A percentile compares a stretch with the other conserved stretches of the same genome.
These are phyloP conservation scores for Kodamaea lidongshanica DNA, from an alignment of 805 yeast species.

Conservation along the genomic window DNA sequence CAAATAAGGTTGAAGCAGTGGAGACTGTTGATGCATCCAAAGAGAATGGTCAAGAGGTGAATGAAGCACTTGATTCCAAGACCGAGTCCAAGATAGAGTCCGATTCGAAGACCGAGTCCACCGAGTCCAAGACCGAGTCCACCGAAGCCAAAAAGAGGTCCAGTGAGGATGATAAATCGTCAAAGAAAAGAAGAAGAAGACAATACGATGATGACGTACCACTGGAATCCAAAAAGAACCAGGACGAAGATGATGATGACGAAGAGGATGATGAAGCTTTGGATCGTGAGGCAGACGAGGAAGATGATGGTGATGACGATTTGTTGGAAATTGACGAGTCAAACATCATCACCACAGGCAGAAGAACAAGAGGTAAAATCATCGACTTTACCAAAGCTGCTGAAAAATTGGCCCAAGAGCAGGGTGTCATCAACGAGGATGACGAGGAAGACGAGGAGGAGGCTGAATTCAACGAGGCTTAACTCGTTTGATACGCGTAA, in stretches of 20 bases:
- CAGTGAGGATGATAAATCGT: constrained; percentile 19
- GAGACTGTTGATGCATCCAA: constrained; percentile 10
- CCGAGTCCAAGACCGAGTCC: constrained; percentile 4
- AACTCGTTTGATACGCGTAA: no score
- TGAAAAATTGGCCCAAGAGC: constrained; percentile 54
- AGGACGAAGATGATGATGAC: constrained; percentile 40
- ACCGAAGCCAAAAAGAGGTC: constrained; percentile 12
- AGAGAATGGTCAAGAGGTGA: constrained; percentile 12
- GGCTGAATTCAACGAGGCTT: constrained; percentile 4
- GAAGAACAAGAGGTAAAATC: constrained; percentile 86
- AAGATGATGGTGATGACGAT: constrained; percentile 71
- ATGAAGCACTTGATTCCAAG: constrained; percentile 12
- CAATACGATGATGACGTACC: constrained; percentile 55
- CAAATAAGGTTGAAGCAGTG: constrained; percentile 12
- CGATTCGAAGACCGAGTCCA: constrained; percentile 22
- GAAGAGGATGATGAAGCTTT: constrained; percentile 43
- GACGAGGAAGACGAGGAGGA: constrained; percentile 38
- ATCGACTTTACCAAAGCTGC: constrained; percentile 82
- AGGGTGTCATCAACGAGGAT: constrained; percentile 31
- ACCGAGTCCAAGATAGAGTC: constrained; percentile 11
- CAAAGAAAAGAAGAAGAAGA: constrained; percentile 54
- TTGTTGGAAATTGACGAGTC: constrained; percentile 72
- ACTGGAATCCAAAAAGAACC: constrained; percentile 27
- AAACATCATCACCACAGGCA: constrained; percentile 76
- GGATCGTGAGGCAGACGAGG: constrained; percentile 51